A percentile compares a stretch with the other conserved stretches of the same genome.
Evolutionary conservation across 768 basidiomycete genomes (phyloP).

Genomic region (Tylopilus balloui): DNA sequence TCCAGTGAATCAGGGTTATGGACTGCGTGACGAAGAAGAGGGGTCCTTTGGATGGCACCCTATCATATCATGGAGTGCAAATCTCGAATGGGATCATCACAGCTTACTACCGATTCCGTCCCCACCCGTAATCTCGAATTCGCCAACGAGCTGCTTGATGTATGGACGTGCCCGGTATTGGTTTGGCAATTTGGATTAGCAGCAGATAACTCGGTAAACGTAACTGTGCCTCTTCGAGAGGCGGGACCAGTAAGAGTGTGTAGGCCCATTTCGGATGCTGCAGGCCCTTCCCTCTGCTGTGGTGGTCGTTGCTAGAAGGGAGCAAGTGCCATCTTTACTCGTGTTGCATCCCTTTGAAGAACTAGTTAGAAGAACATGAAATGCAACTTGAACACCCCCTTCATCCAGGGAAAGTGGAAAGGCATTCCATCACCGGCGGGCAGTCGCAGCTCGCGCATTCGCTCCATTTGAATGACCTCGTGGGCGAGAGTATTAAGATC

Average conservation of each 20-base stretch:
- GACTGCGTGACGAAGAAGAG: constrained; percentile 75
- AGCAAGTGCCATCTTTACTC: not conserved
- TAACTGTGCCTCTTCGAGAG: not conserved
- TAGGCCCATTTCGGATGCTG: not conserved
- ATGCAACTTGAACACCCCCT: no score
- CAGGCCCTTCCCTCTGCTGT: not conserved
- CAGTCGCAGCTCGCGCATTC: no score
- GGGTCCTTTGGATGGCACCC: constrained; percentile 47
- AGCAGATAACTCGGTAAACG: no score
- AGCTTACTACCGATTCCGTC: constrained; percentile 53
- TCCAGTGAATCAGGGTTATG: constrained; percentile 67
- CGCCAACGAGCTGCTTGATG: constrained; percentile 40
- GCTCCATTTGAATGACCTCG: no score
- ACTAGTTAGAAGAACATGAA: not conserved
- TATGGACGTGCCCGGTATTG: constrained; percentile 41
- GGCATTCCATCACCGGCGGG: no score
- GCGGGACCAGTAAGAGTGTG: not conserved
- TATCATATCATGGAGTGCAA: no score
- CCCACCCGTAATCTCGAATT: constrained; percentile 24
- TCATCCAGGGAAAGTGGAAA: no score
- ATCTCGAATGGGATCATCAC: not conserved
- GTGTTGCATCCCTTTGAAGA: not conserved
- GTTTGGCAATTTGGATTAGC: constrained; percentile 32
- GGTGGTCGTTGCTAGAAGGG: not conserved
- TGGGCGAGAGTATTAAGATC: no score